Percentiles rank a stretch among this genome's conserved stretches.
These are phyloP conservation scores for Talaromyces sp. DNA, from an alignment of 2,329 filamentous ascomycete species.

Conservation along the genomic window DNA sequence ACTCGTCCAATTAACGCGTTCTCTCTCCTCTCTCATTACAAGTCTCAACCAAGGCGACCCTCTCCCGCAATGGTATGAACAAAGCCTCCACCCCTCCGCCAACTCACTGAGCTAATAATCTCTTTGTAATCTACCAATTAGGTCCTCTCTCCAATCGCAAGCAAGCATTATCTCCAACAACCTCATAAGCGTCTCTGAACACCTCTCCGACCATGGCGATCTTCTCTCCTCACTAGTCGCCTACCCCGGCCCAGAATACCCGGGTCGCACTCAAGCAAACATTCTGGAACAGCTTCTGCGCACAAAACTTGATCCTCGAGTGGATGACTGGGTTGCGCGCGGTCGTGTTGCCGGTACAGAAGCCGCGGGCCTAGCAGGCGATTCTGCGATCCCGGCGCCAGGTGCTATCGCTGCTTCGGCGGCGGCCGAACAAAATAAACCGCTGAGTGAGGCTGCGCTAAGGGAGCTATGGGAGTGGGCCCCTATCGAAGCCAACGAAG, in stretches of 20 bases:
- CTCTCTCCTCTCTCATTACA: constrained; percentile 65
- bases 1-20: constrained; percentile 69
- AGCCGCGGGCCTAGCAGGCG: not conserved
- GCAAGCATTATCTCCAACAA: constrained; percentile 72
- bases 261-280: constrained; percentile 63
- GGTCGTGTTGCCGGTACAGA: constrained; percentile 53
- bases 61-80: constrained; percentile 66
- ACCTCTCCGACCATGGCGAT: constrained; percentile 66
- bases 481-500: constrained; percentile 50
- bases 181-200: constrained; percentile 66
- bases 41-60: constrained; percentile 66
- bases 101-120: constrained; percentile 2
- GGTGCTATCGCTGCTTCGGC: constrained; percentile 21
- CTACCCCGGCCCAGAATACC: constrained; percentile 76
- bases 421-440: constrained; percentile 3
- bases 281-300: constrained; percentile 72
- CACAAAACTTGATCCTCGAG: constrained; percentile 79
- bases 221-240: constrained; percentile 71
- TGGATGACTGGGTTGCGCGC: constrained; percentile 72
- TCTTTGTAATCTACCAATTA: constrained; percentile 35
- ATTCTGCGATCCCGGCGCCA: constrained; percentile 9
- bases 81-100: not conserved
- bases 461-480: constrained; percentile 64
- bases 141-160: constrained; percentile 72
- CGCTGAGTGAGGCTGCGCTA: constrained; percentile 53